A percentile compares a stretch with the other conserved stretches of the same genome.
Conservation (phyloP, 495 filamentous ascomycete species). For the Xanthoparmelia taractica region DNA sequence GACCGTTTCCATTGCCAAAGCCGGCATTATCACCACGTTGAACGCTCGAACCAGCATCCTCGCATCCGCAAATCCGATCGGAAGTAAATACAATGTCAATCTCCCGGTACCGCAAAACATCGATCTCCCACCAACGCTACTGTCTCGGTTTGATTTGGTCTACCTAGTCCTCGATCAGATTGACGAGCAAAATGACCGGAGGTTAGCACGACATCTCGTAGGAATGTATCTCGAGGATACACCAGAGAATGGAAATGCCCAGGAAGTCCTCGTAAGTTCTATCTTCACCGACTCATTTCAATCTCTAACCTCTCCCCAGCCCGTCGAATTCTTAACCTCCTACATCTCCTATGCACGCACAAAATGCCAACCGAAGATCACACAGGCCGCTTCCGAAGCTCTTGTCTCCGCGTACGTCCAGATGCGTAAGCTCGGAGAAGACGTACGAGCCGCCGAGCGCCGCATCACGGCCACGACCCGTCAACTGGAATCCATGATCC, state of each 20-base stretch:
- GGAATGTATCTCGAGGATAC: conserved; percentile 96
- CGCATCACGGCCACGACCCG: conserved; percentile 95
- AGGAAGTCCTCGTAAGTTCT: conserved; percentile 69
- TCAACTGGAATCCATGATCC: conserved; percentile 95
- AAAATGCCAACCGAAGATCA: conserved; percentile 73
- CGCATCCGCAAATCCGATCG: conserved; percentile 95
- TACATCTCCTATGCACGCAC: conserved; percentile 97
- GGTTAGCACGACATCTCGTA: conserved; percentile 83
- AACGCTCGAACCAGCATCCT: conserved; percentile 92
- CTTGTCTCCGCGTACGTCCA: conserved; percentile 85
- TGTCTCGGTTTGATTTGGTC: conserved; percentile 93
- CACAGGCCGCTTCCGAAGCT: conserved; percentile 64
- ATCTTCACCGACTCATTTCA: conserved; percentile 4
- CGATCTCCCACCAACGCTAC: conserved; percentile 86
- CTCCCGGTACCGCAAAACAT: conserved; percentile 96
- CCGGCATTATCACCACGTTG: conserved; percentile 95
- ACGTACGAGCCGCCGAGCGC: conserved; percentile 86
- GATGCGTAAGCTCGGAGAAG: conserved; percentile 92
- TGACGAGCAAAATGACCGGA: conserved; percentile 79
- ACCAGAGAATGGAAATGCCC: conserved; percentile 69
- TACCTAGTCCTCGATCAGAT: conserved; percentile 92
- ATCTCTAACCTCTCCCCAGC: conserved; percentile 38
- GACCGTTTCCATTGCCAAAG: conserved; percentile 97
- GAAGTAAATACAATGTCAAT: conserved; percentile 93
- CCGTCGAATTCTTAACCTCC: conserved; percentile 87